These are phyloP conservation scores for Lophiotrema nucula DNA, from an alignment of 495 filamentous ascomycete genomes.

Conservation along the genomic window DNA sequence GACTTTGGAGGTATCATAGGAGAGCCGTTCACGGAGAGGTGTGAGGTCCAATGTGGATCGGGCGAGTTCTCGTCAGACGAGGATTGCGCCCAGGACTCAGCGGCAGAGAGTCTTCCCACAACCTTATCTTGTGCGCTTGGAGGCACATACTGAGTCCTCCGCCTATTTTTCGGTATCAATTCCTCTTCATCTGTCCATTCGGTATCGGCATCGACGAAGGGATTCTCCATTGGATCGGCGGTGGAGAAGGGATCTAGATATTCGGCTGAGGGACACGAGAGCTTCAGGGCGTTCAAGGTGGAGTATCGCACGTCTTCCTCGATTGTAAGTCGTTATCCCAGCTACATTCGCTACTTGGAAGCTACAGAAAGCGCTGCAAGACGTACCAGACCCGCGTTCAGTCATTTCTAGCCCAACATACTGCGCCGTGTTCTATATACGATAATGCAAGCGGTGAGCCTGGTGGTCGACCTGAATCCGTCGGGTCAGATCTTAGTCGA, in stretches of 20 bases:
- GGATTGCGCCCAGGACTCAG: slow-evolving; percentile 10
- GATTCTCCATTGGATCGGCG: slow-evolving; percentile 9
- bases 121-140: background rate
- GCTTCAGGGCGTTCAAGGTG: slow-evolving; percentile 29
- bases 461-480: slow-evolving; percentile 1
- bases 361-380: background rate
- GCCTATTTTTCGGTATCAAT: slow-evolving; percentile 27
- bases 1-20: slow-evolving; percentile 30
- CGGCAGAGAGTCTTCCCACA: background rate
- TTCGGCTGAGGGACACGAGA: slow-evolving; percentile 33
- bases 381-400: slow-evolving; percentile 19
- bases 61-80: slow-evolving; percentile 13
- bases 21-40: slow-evolving; percentile 12
- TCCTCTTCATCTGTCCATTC: slow-evolving; percentile 33
- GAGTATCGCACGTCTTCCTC: slow-evolving; percentile 27
- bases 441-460: slow-evolving; percentile 6
- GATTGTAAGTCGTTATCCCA: background rate
- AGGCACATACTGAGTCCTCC: slow-evolving; percentile 20
- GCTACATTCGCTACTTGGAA: background rate
- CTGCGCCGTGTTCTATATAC: slow-evolving; percentile 1
- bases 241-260: slow-evolving; percentile 9
- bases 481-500: slow-evolving; percentile 1
- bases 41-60: slow-evolving; percentile 2
- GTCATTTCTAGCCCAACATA: slow-evolving; percentile 22
- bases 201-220: slow-evolving; percentile 21